Percentiles rank a stretch among this genome's conserved stretches.
Conservation (phyloP, 202 grass and related monocot genomes). For the Brachypodium distachyon region DNA sequence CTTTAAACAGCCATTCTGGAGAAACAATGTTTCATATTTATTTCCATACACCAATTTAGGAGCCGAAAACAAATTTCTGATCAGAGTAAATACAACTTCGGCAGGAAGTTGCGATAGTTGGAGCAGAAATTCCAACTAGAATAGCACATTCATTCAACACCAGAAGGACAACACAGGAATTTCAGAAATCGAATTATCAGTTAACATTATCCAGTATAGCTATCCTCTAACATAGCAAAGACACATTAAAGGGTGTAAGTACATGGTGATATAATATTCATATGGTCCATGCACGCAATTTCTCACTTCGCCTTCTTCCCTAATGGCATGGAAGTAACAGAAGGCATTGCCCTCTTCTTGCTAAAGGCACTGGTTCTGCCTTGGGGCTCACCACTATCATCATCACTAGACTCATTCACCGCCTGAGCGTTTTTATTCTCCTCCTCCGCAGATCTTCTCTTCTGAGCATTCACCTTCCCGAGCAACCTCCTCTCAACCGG, state of each 20-base stretch:
- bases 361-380: constrained; percentile 70
- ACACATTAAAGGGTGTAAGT: neutral
- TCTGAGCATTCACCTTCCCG: constrained; percentile 54
- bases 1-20: neutral
- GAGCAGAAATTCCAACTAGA: neutral
- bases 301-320: constrained; percentile 64
- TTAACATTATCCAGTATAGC: neutral
- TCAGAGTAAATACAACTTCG: neutral
- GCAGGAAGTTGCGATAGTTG: neutral
- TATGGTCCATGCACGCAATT: neutral
- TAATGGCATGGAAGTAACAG: constrained; percentile 11
- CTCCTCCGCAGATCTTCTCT: constrained; percentile 45
- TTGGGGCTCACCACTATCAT: constrained; percentile 51
- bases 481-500: constrained; percentile 67
- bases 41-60: neutral
- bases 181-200: neutral
- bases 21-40: neutral
- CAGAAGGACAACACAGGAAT: neutral
- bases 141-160: neutral
- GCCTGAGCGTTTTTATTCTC: constrained; percentile 32
- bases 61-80: neutral
- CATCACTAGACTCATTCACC: constrained; percentile 28
- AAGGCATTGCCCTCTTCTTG: constrained; percentile 56
- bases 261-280: constrained; percentile 8
- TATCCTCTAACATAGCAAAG: constrained; percentile 10